Evolutionary conservation across 768 basidiomycete species (phyloP).

Genomic region (Amanita fuliginea): DNA sequence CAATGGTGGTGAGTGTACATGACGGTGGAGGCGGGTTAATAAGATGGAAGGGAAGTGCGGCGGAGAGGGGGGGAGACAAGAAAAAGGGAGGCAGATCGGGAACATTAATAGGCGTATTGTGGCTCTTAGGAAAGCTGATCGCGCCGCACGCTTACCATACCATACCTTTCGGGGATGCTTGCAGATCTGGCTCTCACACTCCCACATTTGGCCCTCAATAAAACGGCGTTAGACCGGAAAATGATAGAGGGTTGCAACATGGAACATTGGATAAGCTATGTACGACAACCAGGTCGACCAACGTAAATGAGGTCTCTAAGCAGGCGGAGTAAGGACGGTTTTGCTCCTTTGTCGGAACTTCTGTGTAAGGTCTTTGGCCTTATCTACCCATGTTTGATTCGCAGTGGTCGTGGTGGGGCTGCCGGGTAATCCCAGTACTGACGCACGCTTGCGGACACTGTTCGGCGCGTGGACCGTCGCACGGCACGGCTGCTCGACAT

Average conservation of each 20-base stretch:
- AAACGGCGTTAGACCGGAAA: not conserved
- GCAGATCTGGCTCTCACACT: not conserved
- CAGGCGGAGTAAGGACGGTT: not conserved
- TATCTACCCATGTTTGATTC: constrained; percentile 19
- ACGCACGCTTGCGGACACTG: constrained; percentile 23
- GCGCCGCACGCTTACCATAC: not conserved
- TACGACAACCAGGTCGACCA: not conserved
- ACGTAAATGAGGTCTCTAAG: not conserved
- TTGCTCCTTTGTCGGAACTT: constrained; percentile 31
- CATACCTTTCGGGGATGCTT: not conserved
- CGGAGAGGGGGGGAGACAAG: not conserved
- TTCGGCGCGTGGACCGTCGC: constrained; percentile 22
- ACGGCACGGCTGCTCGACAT: constrained; percentile 13
- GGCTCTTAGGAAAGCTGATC: not conserved
- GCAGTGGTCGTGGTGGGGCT: constrained; percentile 10
- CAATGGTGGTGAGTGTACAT: not conserved
- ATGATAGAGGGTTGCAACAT: not conserved
- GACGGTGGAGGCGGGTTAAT: not conserved
- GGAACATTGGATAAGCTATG: not conserved
- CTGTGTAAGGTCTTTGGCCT: constrained; percentile 30
- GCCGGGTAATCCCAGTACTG: constrained; percentile 18
- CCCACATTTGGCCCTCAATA: not conserved
- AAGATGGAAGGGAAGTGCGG: not conserved
- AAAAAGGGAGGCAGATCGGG: not conserved
- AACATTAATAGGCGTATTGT: not conserved